These are phyloP conservation scores for Ceratocystis alfenasii DNA, from an alignment of 2,329 filamentous ascomycete genomes.

Conservation along the genomic window DNA sequence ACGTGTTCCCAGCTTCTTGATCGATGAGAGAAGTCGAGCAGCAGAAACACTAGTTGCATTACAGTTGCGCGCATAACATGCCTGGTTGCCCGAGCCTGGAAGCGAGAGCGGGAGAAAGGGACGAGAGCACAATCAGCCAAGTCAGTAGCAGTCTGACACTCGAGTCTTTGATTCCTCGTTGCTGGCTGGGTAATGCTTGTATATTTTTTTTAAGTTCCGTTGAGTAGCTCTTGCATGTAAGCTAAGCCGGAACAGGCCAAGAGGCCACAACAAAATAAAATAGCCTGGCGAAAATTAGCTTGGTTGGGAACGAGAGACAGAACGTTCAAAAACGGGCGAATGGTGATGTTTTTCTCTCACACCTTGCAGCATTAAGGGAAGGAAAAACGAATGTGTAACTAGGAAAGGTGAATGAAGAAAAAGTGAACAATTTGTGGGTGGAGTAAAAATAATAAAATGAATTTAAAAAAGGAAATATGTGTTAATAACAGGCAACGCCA, in stretches of 20 bases:
- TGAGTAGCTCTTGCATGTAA: background rate
- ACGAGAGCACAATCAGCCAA: background rate
- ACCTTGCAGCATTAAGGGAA: background rate
- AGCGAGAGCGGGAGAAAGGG: slow-evolving; percentile 1
- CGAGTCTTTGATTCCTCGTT: no score
- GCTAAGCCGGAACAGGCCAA: background rate
- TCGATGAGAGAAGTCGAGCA: background rate
- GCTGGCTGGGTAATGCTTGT: background rate
- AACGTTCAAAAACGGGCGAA: background rate
- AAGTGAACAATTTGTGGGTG: background rate
- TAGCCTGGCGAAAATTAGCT: background rate
- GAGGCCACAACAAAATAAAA: background rate
- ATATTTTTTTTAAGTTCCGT: background rate
- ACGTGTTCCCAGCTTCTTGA: background rate
- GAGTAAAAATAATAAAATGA: background rate
- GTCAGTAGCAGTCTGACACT: no score
- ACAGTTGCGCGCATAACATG: background rate
- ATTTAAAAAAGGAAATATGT: background rate
- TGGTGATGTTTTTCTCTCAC: background rate
- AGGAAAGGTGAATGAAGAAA: background rate
- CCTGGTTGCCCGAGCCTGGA: background rate
- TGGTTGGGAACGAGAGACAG: background rate
- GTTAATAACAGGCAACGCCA: background rate
- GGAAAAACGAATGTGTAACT: background rate
- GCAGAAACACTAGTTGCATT: background rate